Evolutionary conservation across 345 rosid species (phyloP), one percentile per base, ranked within the genome.

Genomic region (Passiflora organensis): DNA sequence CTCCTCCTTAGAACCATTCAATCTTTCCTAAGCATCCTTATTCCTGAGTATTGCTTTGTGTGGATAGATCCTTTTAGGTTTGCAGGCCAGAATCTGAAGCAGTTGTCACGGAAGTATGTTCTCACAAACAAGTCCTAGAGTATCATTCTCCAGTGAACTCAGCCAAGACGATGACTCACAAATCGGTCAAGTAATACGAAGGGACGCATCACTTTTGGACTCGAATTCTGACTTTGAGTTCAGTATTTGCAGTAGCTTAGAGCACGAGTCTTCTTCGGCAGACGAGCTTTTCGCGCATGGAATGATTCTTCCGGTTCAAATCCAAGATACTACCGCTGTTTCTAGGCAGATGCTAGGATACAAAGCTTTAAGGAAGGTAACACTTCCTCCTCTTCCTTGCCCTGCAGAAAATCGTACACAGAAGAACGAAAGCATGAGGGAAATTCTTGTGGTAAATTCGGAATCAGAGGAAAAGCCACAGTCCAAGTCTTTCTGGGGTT

Each of bases 241-340:
- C 82, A 75, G 64, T 62, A 55, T 63, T 38, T 69, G 73, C 42
- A 69, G 73, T 57, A 67, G 64, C 68, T 62, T 59, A 6, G 75
- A 65, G 13, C 79, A 64, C 46, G 62, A 76, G 51, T 79, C 84
- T 41, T 82, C 78, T 41, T 72, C 82, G 13, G 97, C 97, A 4
- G 96, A 87, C 0, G 91, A 85, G 62, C 76, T 90, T 45, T 90
- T 90, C 47, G 76, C 82, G 0, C 79, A 82, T 15, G 96, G 96
- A 2, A 80, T 82, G 78, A 82, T 90, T 75, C 85, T 82, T 60
- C 93, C 97, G 0, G 49, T 71, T 48, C 74, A 48, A 45, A 51
- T 72, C 56, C 86, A 68, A 17, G 62, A 49, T 15, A 63, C 53
- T n/a, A 10, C 42, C 2, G 12, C 43, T 12, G 43, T 57, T 25